Conservation (phyloP, 108 stramenopile species). For the Pseudonitzschia multistriata region DNA sequence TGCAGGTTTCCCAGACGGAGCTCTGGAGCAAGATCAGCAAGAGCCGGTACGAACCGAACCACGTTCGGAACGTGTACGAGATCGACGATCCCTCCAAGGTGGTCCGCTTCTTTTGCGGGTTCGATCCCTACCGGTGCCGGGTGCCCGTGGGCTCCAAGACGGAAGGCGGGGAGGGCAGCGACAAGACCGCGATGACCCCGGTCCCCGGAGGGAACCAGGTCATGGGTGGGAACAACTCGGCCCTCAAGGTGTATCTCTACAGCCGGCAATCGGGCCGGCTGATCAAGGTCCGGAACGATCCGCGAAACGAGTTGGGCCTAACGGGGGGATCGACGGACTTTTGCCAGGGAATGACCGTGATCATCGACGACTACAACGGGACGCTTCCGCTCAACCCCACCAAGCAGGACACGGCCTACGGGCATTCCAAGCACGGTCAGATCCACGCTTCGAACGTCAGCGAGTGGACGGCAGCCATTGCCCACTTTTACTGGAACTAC, state of each 20-base stretch:
- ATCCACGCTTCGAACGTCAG: slow-evolving; percentile 27
- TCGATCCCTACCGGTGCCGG: slow-evolving; percentile 30
- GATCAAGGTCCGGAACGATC: slow-evolving; percentile 48
- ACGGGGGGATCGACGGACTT: slow-evolving; percentile 47
- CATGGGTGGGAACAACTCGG: not conserved
- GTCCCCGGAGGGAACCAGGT: not conserved
- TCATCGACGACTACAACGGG: slow-evolving; percentile 60
- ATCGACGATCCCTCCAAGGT: slow-evolving; percentile 8
- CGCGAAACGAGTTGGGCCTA: slow-evolving; percentile 34
- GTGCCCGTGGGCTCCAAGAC: not conserved
- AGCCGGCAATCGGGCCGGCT: slow-evolving; percentile 57
- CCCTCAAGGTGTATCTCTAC: slow-evolving; percentile 39
- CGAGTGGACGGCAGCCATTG: slow-evolving; percentile 27
- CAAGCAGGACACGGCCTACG: slow-evolving; percentile 56
- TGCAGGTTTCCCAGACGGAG: slow-evolving; percentile 30
- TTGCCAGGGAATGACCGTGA: slow-evolving; percentile 55
- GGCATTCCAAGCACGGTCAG: slow-evolving; percentile 25
- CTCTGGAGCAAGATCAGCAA: slow-evolving; percentile 5
- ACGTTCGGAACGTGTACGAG: not conserved
- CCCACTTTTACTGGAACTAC: slow-evolving; percentile 33
- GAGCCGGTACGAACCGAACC: not conserved
- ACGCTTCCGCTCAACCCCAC: slow-evolving; percentile 66
- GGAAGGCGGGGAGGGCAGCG: not conserved
- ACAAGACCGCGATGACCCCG: not conserved
- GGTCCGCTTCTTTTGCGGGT: slow-evolving; percentile 31